Evolutionary conservation across 345 rosid genomes (phyloP).

Genomic region (Citrus medica): DNA sequence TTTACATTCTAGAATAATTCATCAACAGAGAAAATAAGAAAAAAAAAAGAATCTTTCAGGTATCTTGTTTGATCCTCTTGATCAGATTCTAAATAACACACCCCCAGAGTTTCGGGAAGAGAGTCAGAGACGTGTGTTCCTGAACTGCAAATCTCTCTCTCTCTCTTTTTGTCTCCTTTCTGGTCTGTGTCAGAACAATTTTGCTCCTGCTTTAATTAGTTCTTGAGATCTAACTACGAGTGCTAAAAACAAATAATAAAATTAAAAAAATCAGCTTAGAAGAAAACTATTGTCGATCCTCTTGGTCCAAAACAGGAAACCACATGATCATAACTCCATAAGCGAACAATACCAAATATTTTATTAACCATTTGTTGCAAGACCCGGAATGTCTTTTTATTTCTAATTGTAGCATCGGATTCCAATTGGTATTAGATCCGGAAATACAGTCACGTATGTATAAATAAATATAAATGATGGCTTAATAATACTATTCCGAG

Average conservation of each 20-base stretch:
- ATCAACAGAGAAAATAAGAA: constrained; percentile 6
- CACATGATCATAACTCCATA: constrained; percentile 18
- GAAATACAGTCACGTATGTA: constrained; percentile 11
- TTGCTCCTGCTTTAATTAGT: neutral
- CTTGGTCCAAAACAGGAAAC: constrained; percentile 27
- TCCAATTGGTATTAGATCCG: constrained; percentile 31
- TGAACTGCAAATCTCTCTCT: constrained; percentile 22
- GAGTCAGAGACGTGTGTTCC: constrained; percentile 22
- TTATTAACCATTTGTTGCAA: constrained; percentile 29
- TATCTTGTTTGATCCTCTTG: constrained; percentile 23
- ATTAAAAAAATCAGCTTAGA: constrained; percentile 5
- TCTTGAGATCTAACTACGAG: constrained; percentile 25
- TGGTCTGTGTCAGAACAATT: constrained; percentile 17
- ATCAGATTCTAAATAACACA: constrained; percentile 22
- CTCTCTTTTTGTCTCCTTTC: constrained; percentile 5
- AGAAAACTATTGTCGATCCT: neutral
- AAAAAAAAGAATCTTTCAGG: constrained; percentile 19
- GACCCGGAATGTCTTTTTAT: constrained; percentile 18
- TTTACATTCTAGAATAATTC: constrained; percentile 33
- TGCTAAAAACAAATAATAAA: constrained; percentile 1
- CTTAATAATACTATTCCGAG: neutral
- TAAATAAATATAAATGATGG: too few species aligned
- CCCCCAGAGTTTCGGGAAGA: constrained; percentile 10
- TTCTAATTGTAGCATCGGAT: constrained; percentile 33
- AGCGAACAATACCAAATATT: constrained; percentile 29